Base-by-base conservation (phyloP, 495 filamentous ascomycete species). In the Neurospora cerealis region DNA sequence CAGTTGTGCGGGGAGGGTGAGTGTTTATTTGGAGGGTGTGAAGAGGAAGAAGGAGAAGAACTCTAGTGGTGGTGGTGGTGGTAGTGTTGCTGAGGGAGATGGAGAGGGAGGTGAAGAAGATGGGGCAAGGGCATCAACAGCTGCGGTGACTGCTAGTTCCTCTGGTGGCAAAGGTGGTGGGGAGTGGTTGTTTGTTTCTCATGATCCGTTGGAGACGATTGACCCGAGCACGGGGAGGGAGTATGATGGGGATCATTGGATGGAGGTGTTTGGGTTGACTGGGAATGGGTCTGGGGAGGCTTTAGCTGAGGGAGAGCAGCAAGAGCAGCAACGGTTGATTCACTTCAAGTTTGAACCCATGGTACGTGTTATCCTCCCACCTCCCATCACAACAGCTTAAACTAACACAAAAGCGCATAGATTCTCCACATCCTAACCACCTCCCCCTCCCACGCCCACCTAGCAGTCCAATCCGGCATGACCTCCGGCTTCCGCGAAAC, bases 271-370 rank as follows among this genome's bases (percentile, higher is more conserved):
- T 72, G 54, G 44, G 77, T 78, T 15, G 74, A 75, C 6, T 60
- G 54, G 46, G n/a, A 39, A 40, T 75, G 44, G 54, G 24, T 32
- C 40, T 77, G 74, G 75, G 73, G 13, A 19, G 77, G 69, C 15
- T 46, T 36, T 9, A 39, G 40, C 8, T 48, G 73, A 70, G 62
- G 41, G 74, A 44, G 72, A 76, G 17, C 36, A 2, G 36, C 69
- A 77, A 42, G 76, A 66, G 10, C 66, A 69, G 70, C 76, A 83
- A 60, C 87, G 92, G 74, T 86, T 93, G 77, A 88, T 97, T 48
- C 93, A 93, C 79, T 92, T 97, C 84, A 95, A 96, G 80, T 97
- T 95, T 78, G 95, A 97, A 79, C 93, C 95, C 40, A 93, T 98
- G 93, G 95, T 96, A 87, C 74, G 89, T 75, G 24, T 28, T 28